Base-by-base conservation (phyloP, 1,284 basidiomycete genomes). In the Melampsora americana region DNA sequence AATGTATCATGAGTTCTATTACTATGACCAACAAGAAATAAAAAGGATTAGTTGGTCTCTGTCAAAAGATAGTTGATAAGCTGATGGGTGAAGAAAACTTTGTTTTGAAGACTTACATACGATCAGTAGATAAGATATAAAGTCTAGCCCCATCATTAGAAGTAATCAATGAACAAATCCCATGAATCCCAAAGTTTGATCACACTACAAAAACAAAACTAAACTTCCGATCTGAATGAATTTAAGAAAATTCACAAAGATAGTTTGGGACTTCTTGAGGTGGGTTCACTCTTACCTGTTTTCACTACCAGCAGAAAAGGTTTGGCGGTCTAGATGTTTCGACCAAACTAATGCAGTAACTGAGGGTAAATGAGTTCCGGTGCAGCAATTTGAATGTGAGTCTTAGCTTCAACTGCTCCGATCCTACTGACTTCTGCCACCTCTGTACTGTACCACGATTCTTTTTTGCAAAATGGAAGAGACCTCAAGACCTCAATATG, bases 121-220 rank as follows among this genome's bases (percentile, higher is more conserved):
- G 66, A 46, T 74, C 71, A 18, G 71, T 74, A 5, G 62, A 46
- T 39, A 74, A 48, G 16, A 62, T 26, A 42, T 74, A 74, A n/a
- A 74, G 32, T n/a, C 71, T 61, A 28, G 71, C 62, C n/a, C 71
- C 71, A 42, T 74, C 71, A 56, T 46, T 56, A 4, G 71, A 66
- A 14, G 39, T 32, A 5, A 60, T 61, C 23, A 74, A 44, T 2
- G 62, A 66, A 60, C 62, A 66, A 28, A 74, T 74, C 48, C 71
- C 71, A 66, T 66, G 71, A 32, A 66, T 74, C 71, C 71, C 71
- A 74, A 2, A 74, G 35, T 44, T 74, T 74, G 48, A 74, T 48
- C 14, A 74, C 42, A 28, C 71, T 74, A 59, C 48, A 56, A 32
- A 32, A 20, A 32, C 32, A 32, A 53, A 62, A 62, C 28, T 5